These are phyloP conservation scores for Naganishia liquefaciens DNA, from an alignment of 1,284 basidiomycete species.

Conservation along the genomic window DNA sequence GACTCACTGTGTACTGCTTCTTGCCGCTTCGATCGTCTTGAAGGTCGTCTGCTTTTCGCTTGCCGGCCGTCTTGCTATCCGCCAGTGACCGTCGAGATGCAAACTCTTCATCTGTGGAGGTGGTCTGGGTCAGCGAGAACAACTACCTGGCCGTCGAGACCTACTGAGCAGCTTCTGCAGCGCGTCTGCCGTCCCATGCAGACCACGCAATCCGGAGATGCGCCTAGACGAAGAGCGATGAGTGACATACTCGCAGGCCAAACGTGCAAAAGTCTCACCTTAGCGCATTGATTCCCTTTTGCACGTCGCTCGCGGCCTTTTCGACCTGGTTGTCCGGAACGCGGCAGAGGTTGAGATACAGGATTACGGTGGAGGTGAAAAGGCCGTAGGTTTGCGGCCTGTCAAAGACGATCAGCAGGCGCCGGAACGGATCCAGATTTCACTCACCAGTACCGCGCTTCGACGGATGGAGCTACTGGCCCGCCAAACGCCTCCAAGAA, in stretches of 20 bases:
- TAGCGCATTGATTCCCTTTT: conserved; percentile 25
- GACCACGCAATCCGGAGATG: conserved; percentile 21
- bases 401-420: not conserved
- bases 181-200: conserved; percentile 28
- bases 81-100: conserved; percentile 16
- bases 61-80: conserved; percentile 6
- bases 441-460: conserved; percentile 20
- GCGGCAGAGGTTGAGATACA: conserved; percentile 30
- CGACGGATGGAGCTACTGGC: conserved; percentile 22
- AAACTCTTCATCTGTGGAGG: conserved; percentile 23
- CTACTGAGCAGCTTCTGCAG: conserved; percentile 29
- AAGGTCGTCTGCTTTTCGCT: conserved; percentile 11
- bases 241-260: not conserved
- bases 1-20: conserved; percentile 11
- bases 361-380: conserved; percentile 28
- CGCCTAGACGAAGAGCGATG: not conserved
- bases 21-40: conserved; percentile 17
- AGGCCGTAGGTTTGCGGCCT: conserved; percentile 30
- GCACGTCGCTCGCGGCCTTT: conserved; percentile 23
- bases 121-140: not conserved
- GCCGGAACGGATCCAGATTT: not conserved
- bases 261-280: conserved; percentile 3
- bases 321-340: conserved; percentile 12
- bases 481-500: conserved; percentile 23
- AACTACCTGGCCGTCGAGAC: not conserved